phyloP scores from a whole-genome alignment of 2,329 filamentous ascomycete genomes.

The Penicillium griseofulvum region DNA sequence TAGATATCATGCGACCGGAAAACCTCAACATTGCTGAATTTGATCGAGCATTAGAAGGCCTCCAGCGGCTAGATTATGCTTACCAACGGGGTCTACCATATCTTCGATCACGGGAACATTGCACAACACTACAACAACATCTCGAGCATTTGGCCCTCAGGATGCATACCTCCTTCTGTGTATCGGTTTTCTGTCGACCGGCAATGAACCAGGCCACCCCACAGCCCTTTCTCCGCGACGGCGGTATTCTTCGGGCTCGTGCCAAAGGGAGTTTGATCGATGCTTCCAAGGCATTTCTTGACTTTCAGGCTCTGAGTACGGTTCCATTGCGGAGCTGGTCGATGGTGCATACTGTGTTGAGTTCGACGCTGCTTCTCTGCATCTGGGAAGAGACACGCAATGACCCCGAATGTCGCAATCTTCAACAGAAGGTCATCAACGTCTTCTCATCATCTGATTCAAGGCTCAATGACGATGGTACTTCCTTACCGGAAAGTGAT shows the following conservation, averaged over 20 bases:
- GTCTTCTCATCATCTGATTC: constrained; percentile 28
- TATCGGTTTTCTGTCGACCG: constrained; percentile 55
- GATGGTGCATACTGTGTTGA: constrained; percentile 36
- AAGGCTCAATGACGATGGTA: no score
- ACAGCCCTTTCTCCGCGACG: no score
- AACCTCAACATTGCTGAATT: constrained; percentile 20
- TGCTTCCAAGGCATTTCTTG: constrained; percentile 32
- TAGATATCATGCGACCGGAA: constrained; percentile 47
- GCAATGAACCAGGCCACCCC: constrained; percentile 50
- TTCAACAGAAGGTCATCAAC: constrained; percentile 33
- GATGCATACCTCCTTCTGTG: constrained; percentile 50
- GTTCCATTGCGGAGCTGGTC: constrained; percentile 35
- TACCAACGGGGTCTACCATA: constrained; percentile 51
- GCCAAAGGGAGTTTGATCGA: constrained; percentile 28
- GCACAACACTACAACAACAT: constrained; percentile 43
- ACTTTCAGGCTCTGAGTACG: constrained; percentile 32
- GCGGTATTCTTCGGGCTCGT: constrained; percentile 18
- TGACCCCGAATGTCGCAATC: constrained; percentile 27
- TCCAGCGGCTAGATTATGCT: constrained; percentile 46
- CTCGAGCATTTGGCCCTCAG: constrained; percentile 57
- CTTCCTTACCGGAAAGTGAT: no score
- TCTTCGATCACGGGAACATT: constrained; percentile 46
- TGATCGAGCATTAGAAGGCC: constrained; percentile 29
- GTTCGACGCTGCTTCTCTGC: constrained; percentile 33
- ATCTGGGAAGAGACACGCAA: constrained; percentile 35